Base-by-base conservation (phyloP, 371 early-diverging fungal species). In the Apophysomyces elegans region DNA sequence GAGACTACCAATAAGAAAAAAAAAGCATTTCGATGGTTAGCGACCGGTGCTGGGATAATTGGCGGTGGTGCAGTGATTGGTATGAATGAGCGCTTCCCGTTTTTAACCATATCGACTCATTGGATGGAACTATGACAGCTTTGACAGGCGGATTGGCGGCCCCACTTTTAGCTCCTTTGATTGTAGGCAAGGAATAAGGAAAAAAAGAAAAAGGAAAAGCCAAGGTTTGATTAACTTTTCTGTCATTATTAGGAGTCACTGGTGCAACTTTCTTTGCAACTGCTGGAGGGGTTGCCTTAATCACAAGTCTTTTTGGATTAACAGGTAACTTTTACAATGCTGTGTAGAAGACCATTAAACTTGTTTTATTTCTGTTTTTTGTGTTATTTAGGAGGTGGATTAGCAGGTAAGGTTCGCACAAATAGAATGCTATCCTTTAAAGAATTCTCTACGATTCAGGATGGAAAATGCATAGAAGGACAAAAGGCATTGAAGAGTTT, bases 141-240 rank as follows among this genome's bases (percentile, higher is more conserved):
- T 63, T 90, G 59, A 88, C 90, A 0, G 90, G 90, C 21, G 90
- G 90, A 26, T 63, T 90, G 46, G 90, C 90, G 4, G 88, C 90
- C 12, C 90, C 90, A 5, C 59, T 88, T 36, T 76, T 90, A 26
- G 88, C 86, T 6, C 85, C 86, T 39, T 68, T 86, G 0, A 69
- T 88, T 26, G 84, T 76, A 11, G 82, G 75, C 63, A 64, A 32
- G 26, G 11, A 36, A 13, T 21, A 43, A 9, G n/a, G 13, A 11
- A 11, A 11, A 41, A 4, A 41, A n/a, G n/a, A n/a, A 41, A 41
- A 8, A 41, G 6, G 7, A 60, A 7, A 14, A 41, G 18, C 7
- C 0, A 36, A 4, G 1, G 0, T 32, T 45, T 7, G 12, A 21
- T 13, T 18, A 14, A 4, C 60, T 6, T 14, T 35, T 6, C 4